phyloP scores from a whole-genome alignment of 2,329 filamentous ascomycete species.

The Venturia pyrina region DNA sequence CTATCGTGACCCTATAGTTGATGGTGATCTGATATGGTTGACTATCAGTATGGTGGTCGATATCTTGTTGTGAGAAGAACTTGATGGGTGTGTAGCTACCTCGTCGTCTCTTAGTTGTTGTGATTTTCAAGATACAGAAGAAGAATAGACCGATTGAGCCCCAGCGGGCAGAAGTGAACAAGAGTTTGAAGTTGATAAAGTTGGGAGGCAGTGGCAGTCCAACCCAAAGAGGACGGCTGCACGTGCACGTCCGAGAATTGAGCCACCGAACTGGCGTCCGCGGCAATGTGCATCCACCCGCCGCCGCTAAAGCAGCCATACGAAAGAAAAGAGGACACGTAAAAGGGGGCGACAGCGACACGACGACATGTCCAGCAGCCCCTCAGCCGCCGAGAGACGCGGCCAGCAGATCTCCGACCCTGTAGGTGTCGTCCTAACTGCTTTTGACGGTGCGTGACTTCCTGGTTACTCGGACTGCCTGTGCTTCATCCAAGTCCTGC shows the following conservation, averaged over 20 bases:
- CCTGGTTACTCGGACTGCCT: background rate
- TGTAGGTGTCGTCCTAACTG: background rate
- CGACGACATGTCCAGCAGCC: conserved; percentile 1
- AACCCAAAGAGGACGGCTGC: background rate
- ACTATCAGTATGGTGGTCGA: too few species aligned
- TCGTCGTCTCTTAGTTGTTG: too few species aligned
- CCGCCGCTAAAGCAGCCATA: background rate
- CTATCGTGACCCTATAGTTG: too few species aligned
- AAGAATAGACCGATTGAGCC: too few species aligned
- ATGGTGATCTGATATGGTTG: too few species aligned
- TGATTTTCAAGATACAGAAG: too few species aligned
- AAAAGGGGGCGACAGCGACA: background rate
- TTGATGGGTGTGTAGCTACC: too few species aligned
- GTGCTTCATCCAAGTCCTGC: background rate
- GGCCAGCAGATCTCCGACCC: background rate
- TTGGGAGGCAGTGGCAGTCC: too few species aligned
- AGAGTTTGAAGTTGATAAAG: too few species aligned
- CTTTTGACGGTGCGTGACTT: conserved; percentile 7
- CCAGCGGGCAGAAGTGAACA: too few species aligned
- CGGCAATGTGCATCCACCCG: background rate
- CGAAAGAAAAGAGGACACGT: background rate
- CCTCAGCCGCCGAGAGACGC: background rate
- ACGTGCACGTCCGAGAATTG: background rate
- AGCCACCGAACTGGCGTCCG: background rate
- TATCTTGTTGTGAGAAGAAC: too few species aligned